phyloP scores from a whole-genome alignment of 805 yeast genomes.

The Candida piceae region DNA sequence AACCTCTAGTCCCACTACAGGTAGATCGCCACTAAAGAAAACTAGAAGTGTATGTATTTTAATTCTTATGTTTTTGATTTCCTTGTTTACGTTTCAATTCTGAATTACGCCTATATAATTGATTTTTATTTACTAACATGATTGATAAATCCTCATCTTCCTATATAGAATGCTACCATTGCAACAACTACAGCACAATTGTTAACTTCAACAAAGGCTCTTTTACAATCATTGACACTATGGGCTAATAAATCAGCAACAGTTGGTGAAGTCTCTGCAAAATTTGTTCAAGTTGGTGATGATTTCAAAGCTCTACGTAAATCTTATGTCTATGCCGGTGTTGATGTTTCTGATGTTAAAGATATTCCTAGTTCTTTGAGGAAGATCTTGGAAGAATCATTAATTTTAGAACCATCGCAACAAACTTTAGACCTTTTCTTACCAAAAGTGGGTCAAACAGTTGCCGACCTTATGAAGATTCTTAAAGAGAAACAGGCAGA shows the following conservation, averaged over 20 bases:
- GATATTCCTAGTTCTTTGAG: constrained; percentile 86
- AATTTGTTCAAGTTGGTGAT: constrained; percentile 88
- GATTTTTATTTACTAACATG: too few species aligned
- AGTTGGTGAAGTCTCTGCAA: constrained; percentile 82
- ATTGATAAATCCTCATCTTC: background rate
- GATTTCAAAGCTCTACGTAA: constrained; percentile 84
- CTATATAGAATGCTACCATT: constrained; percentile 67
- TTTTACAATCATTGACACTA: constrained; percentile 77
- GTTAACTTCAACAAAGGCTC: constrained; percentile 81
- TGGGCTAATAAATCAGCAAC: constrained; percentile 85
- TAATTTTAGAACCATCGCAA: constrained; percentile 81
- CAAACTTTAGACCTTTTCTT: constrained; percentile 72
- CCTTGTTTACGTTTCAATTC: too few species aligned
- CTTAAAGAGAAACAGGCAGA: constrained; percentile 73
- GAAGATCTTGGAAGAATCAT: constrained; percentile 75
- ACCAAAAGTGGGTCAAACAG: constrained; percentile 81
- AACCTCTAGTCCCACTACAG: background rate
- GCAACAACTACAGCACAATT: constrained; percentile 52
- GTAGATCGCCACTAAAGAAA: background rate
- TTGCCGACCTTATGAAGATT: constrained; percentile 72
- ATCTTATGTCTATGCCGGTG: constrained; percentile 72
- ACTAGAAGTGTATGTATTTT: background rate
- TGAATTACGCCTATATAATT: too few species aligned
- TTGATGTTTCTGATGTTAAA: constrained; percentile 77
- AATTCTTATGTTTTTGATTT: background rate